Base-by-base conservation (phyloP, 2,329 filamentous ascomycete genomes). In the Beauveria asiatica region DNA sequence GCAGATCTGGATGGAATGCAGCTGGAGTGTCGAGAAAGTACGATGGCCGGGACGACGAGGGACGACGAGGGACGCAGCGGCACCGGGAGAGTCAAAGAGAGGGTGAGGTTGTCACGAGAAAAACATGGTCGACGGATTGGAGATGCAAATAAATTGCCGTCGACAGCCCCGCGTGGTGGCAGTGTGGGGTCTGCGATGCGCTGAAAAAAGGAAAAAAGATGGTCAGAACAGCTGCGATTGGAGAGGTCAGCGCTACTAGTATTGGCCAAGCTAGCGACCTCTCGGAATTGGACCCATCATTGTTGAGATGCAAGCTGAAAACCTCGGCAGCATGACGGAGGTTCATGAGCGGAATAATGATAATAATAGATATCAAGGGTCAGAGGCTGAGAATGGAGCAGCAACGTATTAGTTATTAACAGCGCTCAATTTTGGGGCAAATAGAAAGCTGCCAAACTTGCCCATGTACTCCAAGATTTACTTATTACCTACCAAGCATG, bases 111-210 rank as follows among this genome's bases (percentile, higher is more conserved):
- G 59, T 62, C 49, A 57, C 25, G 51, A 60, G 52, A 50, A 57
- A 57, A 57, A 41, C n/a, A 57, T 42, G 50, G 41, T 13, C 16
- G 37, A 57, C 33, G 45, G 37, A 37, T 13, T 50, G 45, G 23
- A 41, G 21, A 57, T 50, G 45, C 5, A n/a, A 50, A 33, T 11
- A 54, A 54, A 54, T 33, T 54, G 57, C 42, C 27, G 57, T 48
- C 50, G 57, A 50, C 42, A 33, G 57, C 57, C 57, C 57, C 57
- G 57, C 57, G 50, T 49, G 57, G 57, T 50, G 57, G 13, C 57
- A 42, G 49, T 50, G 57, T 60, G 57, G 57, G 57, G 57, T 60
- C 42, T 30, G 5, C 25, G 51, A 48, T 33, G 48, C 48, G 17
- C 5, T 25, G 5, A 9, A 53, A 11, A 53, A 27, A 6, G 7